These are phyloP conservation scores for Saccharomycopsis javanensis DNA, from an alignment of 805 yeast species.

Conservation along the genomic window DNA sequence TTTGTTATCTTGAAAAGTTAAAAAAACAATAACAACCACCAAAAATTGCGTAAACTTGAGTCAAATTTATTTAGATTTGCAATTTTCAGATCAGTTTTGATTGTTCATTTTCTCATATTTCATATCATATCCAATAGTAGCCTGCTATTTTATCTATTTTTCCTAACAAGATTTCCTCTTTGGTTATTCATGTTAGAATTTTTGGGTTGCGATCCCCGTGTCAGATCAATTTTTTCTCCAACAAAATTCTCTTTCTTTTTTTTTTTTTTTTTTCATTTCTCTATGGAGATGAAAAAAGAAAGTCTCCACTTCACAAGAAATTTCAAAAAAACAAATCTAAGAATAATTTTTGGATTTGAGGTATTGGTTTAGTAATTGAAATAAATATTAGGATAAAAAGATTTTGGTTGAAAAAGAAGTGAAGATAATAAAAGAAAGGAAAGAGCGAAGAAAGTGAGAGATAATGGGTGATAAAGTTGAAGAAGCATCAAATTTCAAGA, in stretches of 20 bases:
- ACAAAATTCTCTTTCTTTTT: neutral
- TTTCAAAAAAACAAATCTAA: too few species aligned
- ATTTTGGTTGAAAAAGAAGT: neutral
- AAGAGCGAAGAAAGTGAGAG: neutral
- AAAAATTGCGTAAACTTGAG: too few species aligned
- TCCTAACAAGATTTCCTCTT: neutral
- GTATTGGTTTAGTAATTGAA: too few species aligned
- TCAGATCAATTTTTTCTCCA: neutral
- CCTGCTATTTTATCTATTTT: too few species aligned
- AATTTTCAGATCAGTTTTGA: too few species aligned
- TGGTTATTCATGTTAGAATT: neutral
- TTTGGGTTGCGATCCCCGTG: neutral
- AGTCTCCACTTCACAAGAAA: neutral
- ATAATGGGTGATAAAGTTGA: neutral
- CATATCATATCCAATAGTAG: too few species aligned
- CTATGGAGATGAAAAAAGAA: neutral
- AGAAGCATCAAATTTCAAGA: constrained; percentile 44
- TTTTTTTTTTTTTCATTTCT: neutral
- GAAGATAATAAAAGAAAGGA: neutral
- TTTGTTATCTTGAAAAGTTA: too few species aligned
- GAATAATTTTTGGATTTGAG: too few species aligned
- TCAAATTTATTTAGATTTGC: too few species aligned
- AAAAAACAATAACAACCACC: too few species aligned
- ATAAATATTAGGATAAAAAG: too few species aligned
- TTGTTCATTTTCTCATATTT: too few species aligned